phyloP scores from a whole-genome alignment of 176 grass and related monocot species.

The Cenchrus americanus region DNA sequence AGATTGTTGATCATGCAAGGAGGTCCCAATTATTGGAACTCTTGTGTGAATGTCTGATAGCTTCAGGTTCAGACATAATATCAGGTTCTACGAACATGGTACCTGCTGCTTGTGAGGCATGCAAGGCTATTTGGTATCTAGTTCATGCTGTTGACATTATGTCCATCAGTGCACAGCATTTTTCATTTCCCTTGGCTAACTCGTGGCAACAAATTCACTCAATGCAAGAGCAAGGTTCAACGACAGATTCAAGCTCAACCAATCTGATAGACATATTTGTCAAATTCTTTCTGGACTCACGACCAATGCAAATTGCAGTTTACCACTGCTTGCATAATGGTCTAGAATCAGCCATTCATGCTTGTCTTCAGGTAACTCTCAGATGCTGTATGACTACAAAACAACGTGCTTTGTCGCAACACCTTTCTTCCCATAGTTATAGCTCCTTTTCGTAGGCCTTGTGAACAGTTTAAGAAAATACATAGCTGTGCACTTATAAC shows the following conservation, averaged over 20 bases:
- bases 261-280: constrained; percentile 72
- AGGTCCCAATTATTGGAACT: constrained; percentile 64
- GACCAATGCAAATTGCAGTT: constrained; percentile 80
- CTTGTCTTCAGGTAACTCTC: constrained; percentile 79
- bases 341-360: constrained; percentile 82
- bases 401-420: background rate
- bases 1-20: constrained; percentile 73
- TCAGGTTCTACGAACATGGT: constrained; percentile 84
- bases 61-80: constrained; percentile 70
- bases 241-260: constrained; percentile 54
- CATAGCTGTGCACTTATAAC: background rate
- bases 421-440: background rate
- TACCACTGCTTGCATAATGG: constrained; percentile 94
- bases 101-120: constrained; percentile 92
- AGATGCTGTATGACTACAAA: constrained; percentile 27
- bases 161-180: constrained; percentile 59
- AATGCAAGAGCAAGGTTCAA: constrained; percentile 47
- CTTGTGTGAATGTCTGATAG: constrained; percentile 65
- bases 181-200: constrained; percentile 77
- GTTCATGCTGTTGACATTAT: constrained; percentile 81
- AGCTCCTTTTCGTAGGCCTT: background rate
- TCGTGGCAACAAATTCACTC: constrained; percentile 57
- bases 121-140: constrained; percentile 93
- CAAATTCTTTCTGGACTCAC: constrained; percentile 68
- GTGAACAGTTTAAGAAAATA: background rate